These are phyloP conservation scores for Lecanicillium sp. DNA, from an alignment of 2,329 filamentous ascomycete genomes.

Conservation along the genomic window DNA sequence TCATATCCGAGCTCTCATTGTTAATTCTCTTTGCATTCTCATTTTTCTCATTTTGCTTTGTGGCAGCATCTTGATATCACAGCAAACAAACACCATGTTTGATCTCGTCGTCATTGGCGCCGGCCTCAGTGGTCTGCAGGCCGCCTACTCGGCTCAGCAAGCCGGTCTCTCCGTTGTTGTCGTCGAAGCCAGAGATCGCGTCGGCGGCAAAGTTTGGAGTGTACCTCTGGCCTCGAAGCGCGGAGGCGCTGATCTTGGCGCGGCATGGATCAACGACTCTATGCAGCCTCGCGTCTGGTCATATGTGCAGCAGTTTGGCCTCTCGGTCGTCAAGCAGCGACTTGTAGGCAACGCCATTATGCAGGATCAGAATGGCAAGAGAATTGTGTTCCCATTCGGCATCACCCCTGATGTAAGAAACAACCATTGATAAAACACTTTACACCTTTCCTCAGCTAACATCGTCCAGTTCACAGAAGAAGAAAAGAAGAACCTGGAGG, in stretches of 20 bases:
- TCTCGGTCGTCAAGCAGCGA: conserved; percentile 22
- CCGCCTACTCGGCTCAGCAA: conserved; percentile 19
- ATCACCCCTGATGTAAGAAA: conserved; percentile 20
- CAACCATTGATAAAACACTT: not conserved
- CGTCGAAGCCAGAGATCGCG: conserved; percentile 33
- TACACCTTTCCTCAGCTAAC: no score
- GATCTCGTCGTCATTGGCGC: conserved; percentile 29
- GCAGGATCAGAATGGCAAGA: conserved; percentile 15
- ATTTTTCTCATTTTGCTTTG: no score
- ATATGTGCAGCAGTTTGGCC: conserved; percentile 18
- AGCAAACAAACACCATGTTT: conserved; percentile 9
- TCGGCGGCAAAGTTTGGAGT: conserved; percentile 32
- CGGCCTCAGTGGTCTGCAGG: conserved; percentile 27
- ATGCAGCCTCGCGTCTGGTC: conserved; percentile 22
- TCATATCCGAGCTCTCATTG: no score
- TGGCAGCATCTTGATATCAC: no score
- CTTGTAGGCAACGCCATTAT: conserved; percentile 21
- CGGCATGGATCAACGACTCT: conserved; percentile 18
- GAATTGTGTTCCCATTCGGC: conserved; percentile 23
- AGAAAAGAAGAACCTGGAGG: conserved; percentile 25
- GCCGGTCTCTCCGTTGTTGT: conserved; percentile 24
- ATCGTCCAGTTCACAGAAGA: conserved; percentile 17
- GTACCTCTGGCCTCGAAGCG: not conserved
- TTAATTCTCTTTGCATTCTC: no score
- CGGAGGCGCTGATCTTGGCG: conserved; percentile 13